Conservation (phyloP, 495 filamentous ascomycete species). For the Bacidia rubella region DNA sequence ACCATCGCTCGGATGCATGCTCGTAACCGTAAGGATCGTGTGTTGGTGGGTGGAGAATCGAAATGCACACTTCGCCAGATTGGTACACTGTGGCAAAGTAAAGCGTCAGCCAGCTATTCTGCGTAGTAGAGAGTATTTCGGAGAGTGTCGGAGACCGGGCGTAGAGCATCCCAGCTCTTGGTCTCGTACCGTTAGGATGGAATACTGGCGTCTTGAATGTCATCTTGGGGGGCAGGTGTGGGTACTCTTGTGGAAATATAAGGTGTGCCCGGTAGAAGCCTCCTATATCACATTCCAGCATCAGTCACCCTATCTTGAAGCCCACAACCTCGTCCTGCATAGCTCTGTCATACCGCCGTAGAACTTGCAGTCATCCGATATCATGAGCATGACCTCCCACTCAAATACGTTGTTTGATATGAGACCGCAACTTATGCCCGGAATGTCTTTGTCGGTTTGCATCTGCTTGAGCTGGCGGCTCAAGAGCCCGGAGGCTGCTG, state of each 20-base stretch:
- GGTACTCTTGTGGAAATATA: constrained; percentile 70
- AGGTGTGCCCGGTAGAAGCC: constrained; percentile 79
- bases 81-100: constrained; percentile 53
- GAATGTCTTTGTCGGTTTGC: constrained; percentile 80
- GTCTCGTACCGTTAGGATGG: constrained; percentile 68
- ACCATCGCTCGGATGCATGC: constrained; percentile 82
- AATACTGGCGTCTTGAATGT: constrained; percentile 83
- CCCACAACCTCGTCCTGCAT: background rate
- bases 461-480: constrained; percentile 82
- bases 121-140: background rate
- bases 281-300: constrained; percentile 33
- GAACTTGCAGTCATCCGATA: constrained; percentile 87
- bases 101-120: too few species aligned
- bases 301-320: background rate
- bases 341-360: constrained; percentile 60
- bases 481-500: constrained; percentile 60
- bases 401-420: constrained; percentile 87
- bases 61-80: constrained; percentile 86
- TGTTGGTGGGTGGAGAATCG: constrained; percentile 89
- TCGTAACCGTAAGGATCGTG: constrained; percentile 97
- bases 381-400: constrained; percentile 99
- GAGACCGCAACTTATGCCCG: constrained; percentile 85
- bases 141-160: background rate
- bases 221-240: constrained; percentile 79
- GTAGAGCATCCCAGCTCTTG: background rate